Evolutionary conservation across 768 basidiomycete species (phyloP), one percentile per base, ranked within the genome.

Genomic region (Dentipellis sp.): DNA sequence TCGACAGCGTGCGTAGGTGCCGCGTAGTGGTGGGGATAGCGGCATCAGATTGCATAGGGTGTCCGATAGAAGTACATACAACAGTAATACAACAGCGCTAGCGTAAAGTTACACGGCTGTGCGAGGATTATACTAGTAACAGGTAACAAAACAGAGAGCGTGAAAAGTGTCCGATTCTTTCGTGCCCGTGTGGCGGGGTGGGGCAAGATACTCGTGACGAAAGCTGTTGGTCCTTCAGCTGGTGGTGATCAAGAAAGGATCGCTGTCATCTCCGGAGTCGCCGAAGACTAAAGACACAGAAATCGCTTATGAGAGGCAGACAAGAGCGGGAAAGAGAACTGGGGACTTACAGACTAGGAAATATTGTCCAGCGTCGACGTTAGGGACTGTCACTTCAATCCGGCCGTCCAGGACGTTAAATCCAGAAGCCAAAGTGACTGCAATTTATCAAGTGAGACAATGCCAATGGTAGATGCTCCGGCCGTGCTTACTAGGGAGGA

Each of bases 251-350:
- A 56, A 56, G 56, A 74, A 72, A 14, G 34, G 0, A 1, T 58
- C 55, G 62, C 68, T 68, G 50, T 45, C 50, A 48, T 70, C 60
- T n/a, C 66, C 71, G 38, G 71, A 70, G 46, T 71, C 67, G 22
- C 68, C 70, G 35, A 70, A 62, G 19, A 72, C 71, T 74, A 53
- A 29, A 29, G 29, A 29, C 29, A 29, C 29, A 29, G 3, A 4
- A 21, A 39, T 11, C 12, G 34, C 8, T 34, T 29, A 5, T 40
- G 36, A 6, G 23, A 22, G 17, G 35, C 37, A 9, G n/a, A 42
- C 2, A 51, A 7, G 21, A 16, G 35, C 40, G 19, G 29, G 6
- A 3, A 6, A 6, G 2, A 12, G 22, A 10, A 37, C 29, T 6
- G 6, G 3, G 6, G 6, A 58, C 59, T 50, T 21, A 58, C 47